Evolutionary conservation across 2,329 filamentous ascomycete species (phyloP).

Genomic region (Claviceps digitariae): DNA sequence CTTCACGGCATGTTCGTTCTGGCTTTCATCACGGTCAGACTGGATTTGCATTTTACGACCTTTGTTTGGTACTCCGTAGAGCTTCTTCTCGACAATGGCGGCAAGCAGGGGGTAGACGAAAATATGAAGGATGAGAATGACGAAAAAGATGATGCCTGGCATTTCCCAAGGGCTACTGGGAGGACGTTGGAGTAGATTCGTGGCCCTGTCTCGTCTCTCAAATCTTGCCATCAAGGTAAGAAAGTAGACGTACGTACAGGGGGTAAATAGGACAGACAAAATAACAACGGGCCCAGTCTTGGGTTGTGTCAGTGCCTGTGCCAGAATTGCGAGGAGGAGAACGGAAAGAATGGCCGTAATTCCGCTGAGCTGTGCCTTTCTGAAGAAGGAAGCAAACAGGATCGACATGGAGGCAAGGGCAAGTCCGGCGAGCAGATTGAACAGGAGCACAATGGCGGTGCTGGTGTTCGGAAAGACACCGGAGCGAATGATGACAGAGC

Average conservation of each 20-base stretch:
- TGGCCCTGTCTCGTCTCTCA: slow-evolving; percentile 46
- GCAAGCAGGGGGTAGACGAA: slow-evolving; percentile 65
- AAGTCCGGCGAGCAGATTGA: slow-evolving; percentile 63
- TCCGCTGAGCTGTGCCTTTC: slow-evolving; percentile 74
- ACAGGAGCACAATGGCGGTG: slow-evolving; percentile 53
- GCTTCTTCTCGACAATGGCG: slow-evolving; percentile 54
- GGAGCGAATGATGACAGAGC: slow-evolving; percentile 47
- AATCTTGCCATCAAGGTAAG: slow-evolving; percentile 63
- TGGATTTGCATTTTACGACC: slow-evolving; percentile 39
- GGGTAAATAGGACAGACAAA: slow-evolving; percentile 66
- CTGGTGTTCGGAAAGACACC: slow-evolving; percentile 55
- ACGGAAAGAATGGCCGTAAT: slow-evolving; percentile 62
- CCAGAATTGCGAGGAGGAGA: slow-evolving; percentile 66
- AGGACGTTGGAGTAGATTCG: slow-evolving; percentile 47
- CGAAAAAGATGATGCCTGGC: slow-evolving; percentile 62
- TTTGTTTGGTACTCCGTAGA: slow-evolving; percentile 62
- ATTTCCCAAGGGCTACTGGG: slow-evolving; percentile 55
- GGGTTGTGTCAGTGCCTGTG: slow-evolving; percentile 57
- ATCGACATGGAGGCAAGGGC: slow-evolving; percentile 70
- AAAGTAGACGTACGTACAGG: slow-evolving; percentile 81
- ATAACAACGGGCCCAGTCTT: slow-evolving; percentile 51
- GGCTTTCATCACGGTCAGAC: slow-evolving; percentile 11
- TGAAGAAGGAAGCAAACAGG: slow-evolving; percentile 72
- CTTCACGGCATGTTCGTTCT: slow-evolving; percentile 44
- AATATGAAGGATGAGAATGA: slow-evolving; percentile 67